These are phyloP conservation scores for Cryoendolithus antarcticus DNA, from an alignment of 2,329 filamentous ascomycete genomes.

Conservation along the genomic window DNA sequence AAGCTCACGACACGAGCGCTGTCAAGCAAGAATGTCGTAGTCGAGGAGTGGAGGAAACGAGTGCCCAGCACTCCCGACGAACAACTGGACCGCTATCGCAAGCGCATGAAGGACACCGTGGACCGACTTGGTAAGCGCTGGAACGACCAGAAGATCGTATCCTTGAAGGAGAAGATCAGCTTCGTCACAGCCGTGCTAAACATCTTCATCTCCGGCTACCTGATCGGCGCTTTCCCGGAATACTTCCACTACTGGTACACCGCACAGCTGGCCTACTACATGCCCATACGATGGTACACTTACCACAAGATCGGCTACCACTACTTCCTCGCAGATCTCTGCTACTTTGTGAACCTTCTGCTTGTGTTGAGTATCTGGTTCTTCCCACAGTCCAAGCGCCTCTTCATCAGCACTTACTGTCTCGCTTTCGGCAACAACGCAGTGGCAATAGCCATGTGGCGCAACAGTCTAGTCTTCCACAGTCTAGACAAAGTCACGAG, in stretches of 20 bases:
- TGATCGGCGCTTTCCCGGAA: constrained; percentile 75
- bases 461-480: constrained; percentile 96
- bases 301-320: constrained; percentile 89
- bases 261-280: constrained; percentile 55
- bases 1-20: constrained; percentile 64
- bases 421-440: constrained; percentile 94
- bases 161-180: constrained; percentile 80
- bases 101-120: constrained; percentile 77
- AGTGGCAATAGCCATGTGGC: constrained; percentile 96
- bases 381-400: constrained; percentile 77
- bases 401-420: constrained; percentile 87
- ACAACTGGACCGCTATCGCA: constrained; percentile 80
- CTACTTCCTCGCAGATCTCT: constrained; percentile 93
- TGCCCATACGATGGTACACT: constrained; percentile 87
- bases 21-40: constrained; percentile 74
- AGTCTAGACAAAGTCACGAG: constrained; percentile 96
- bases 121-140: constrained; percentile 74
- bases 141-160: constrained; percentile 83
- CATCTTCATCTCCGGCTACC: constrained; percentile 90
- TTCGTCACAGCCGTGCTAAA: constrained; percentile 96
- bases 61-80: constrained; percentile 72
- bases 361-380: constrained; percentile 73
- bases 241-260: constrained; percentile 85
- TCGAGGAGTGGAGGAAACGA: constrained; percentile 82
- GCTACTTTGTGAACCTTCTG: constrained; percentile 94